phyloP scores from a whole-genome alignment of 2,329 filamentous ascomycete species.

The Trichoderma sp. region DNA sequence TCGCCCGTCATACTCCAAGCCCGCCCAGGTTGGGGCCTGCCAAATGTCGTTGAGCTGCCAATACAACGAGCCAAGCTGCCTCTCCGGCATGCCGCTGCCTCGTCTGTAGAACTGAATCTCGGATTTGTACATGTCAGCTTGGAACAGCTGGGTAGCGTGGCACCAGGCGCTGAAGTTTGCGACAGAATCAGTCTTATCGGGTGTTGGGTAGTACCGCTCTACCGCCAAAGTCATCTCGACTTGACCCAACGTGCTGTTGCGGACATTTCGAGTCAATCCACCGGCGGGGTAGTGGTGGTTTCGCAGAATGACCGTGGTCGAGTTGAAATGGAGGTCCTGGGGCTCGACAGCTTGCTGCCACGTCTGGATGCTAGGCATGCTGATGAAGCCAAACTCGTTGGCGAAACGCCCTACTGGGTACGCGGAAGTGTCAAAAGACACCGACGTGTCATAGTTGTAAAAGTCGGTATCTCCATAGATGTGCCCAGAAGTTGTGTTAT shows the following conservation, averaged over 20 bases:
- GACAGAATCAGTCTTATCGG: slow-evolving; percentile 52
- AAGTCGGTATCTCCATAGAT: slow-evolving; percentile 63
- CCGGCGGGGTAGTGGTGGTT: slow-evolving; percentile 56
- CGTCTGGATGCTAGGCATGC: slow-evolving; percentile 61
- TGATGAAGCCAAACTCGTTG: slow-evolving; percentile 65
- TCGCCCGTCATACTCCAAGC: slow-evolving; percentile 62
- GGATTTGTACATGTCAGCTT: slow-evolving; percentile 62
- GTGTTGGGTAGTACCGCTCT: slow-evolving; percentile 57
- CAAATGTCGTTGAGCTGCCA: slow-evolving; percentile 69
- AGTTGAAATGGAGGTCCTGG: slow-evolving; percentile 59
- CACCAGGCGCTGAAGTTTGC: slow-evolving; percentile 65
- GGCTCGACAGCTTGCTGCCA: slow-evolving; percentile 57
- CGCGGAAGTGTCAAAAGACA: slow-evolving; percentile 55
- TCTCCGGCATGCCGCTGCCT: slow-evolving; percentile 57
- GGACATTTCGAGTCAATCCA: slow-evolving; percentile 25
- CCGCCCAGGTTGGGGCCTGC: slow-evolving; percentile 65
- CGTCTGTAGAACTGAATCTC: slow-evolving; percentile 64
- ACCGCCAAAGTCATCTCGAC: slow-evolving; percentile 61
- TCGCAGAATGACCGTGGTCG: slow-evolving; percentile 53
- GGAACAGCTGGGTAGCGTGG: slow-evolving; percentile 63
- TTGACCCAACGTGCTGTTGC: slow-evolving; percentile 42
- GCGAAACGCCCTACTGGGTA: slow-evolving; percentile 63
- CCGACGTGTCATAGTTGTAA: slow-evolving; percentile 58
- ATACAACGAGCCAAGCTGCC: slow-evolving; percentile 61
- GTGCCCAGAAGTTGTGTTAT: slow-evolving; percentile 51